Conservation (phyloP, 2,329 filamentous ascomycete species). For the Botrytis aclada region DNA sequence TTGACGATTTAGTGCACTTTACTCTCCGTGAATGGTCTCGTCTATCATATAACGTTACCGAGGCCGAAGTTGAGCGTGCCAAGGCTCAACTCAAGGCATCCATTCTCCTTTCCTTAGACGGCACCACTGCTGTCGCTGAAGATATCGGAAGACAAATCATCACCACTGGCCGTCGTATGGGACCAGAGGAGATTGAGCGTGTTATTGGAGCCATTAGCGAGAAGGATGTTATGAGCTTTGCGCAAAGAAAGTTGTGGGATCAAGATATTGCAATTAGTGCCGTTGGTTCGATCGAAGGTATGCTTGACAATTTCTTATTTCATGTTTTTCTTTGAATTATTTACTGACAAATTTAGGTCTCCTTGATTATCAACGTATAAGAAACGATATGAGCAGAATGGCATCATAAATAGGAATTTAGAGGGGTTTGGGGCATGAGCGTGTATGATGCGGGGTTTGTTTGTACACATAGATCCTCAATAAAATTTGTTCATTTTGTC, state of each 20-base stretch:
- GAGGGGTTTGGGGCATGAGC: conserved; percentile 31
- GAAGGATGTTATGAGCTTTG: conserved; percentile 97
- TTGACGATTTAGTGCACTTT: conserved; percentile 98
- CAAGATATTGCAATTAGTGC: conserved; percentile 92
- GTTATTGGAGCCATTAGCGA: conserved; percentile 84
- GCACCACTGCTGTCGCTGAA: conserved; percentile 94
- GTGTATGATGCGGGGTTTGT: conserved; percentile 38
- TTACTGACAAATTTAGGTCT: conserved; percentile 37
- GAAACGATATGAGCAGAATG: conserved; percentile 86
- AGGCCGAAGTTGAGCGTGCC: conserved; percentile 93
- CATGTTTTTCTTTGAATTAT: neutral
- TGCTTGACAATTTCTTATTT: neutral
- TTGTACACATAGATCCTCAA: conserved; percentile 38
- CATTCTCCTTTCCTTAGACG: conserved; percentile 93
- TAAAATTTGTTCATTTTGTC: conserved; percentile 28
- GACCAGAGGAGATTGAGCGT: conserved; percentile 90
- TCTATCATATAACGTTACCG: conserved; percentile 80
- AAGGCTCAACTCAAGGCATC: conserved; percentile 99
- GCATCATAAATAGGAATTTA: conserved; percentile 31
- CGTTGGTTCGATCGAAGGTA: conserved; percentile 86
- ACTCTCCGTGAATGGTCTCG: conserved; percentile 97
- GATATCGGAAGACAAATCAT: conserved; percentile 98
- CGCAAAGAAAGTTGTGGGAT: conserved; percentile 94
- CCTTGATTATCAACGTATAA: conserved; percentile 67
- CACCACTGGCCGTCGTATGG: conserved; percentile 90